A percentile compares a stretch with the other conserved stretches of the same genome.
Evolutionary conservation across 441 rosid species (phyloP).

Genomic region (Corymbia calophylla): DNA sequence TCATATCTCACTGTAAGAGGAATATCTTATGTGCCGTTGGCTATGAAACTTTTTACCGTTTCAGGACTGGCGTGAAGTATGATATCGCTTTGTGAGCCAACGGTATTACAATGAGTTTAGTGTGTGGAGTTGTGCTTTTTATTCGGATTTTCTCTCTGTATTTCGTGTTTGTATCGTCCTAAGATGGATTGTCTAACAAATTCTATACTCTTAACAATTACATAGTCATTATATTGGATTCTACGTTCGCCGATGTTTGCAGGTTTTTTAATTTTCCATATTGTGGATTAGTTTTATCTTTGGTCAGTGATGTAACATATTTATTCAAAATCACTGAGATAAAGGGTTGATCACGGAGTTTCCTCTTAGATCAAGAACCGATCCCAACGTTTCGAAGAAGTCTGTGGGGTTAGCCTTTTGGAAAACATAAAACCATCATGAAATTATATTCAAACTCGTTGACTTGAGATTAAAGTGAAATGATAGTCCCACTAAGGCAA

Average conservation of each 20-base stretch:
- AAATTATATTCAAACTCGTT: not conserved
- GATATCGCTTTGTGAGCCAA: not conserved
- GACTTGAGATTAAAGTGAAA: not conserved
- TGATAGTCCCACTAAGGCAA: not conserved
- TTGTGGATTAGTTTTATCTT: not conserved
- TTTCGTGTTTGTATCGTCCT: not conserved
- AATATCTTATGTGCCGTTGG: not conserved
- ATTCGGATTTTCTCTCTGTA: not conserved
- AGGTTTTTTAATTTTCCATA: not conserved
- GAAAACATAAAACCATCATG: not conserved
- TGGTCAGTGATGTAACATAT: not conserved
- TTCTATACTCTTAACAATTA: not conserved
- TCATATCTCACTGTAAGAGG: not conserved
- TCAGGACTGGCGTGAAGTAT: not conserved
- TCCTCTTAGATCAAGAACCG: not conserved
- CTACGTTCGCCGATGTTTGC: not conserved
- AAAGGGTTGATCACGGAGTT: not conserved
- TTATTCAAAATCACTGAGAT: not conserved
- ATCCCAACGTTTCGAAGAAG: not conserved
- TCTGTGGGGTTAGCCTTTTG: not conserved
- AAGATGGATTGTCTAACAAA: not conserved
- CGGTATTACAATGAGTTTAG: not conserved
- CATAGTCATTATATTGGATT: not conserved
- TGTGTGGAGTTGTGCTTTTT: not conserved
- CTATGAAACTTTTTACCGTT: not conserved